phyloP scores from a whole-genome alignment of 805 yeast species.

The Lachancea quebecensis region DNA sequence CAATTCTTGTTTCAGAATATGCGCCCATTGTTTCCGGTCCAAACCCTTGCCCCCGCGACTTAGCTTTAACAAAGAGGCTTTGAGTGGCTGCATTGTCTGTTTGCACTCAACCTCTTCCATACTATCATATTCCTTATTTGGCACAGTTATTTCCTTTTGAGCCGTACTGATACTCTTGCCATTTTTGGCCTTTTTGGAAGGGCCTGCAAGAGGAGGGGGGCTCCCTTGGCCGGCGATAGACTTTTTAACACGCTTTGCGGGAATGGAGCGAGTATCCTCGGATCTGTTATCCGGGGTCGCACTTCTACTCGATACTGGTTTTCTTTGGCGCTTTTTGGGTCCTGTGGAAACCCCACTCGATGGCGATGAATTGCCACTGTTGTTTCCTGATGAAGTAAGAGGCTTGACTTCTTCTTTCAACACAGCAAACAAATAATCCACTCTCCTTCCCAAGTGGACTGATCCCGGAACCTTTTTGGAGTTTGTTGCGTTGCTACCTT shows the following conservation, averaged over 20 bases:
- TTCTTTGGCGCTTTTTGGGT: slow-evolving; percentile 25
- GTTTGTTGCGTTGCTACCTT: slow-evolving; percentile 24
- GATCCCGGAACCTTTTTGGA: slow-evolving; percentile 79
- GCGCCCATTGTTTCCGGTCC: slow-evolving; percentile 72
- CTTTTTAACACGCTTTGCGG: slow-evolving; percentile 19
- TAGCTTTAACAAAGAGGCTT: slow-evolving; percentile 56
- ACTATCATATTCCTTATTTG: slow-evolving; percentile 54
- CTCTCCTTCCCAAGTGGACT: slow-evolving; percentile 85
- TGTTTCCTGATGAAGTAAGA: slow-evolving; percentile 14
- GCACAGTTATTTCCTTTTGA: neutral
- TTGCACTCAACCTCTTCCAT: slow-evolving; percentile 73
- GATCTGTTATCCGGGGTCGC: slow-evolving; percentile 13
- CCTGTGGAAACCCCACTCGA: slow-evolving; percentile 20
- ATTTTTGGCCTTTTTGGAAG: slow-evolving; percentile 6
- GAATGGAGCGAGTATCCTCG: slow-evolving; percentile 10
- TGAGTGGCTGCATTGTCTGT: slow-evolving; percentile 54
- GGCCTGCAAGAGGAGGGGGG: slow-evolving; percentile 2
- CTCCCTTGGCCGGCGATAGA: slow-evolving; percentile 7
- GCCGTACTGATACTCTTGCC: slow-evolving; percentile 5
- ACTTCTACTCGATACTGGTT: slow-evolving; percentile 22
- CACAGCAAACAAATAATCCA: slow-evolving; percentile 74
- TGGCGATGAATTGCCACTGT: slow-evolving; percentile 11
- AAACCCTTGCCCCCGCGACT: slow-evolving; percentile 67
- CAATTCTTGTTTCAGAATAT: slow-evolving; percentile 59
- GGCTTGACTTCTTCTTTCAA: slow-evolving; percentile 51